These are phyloP conservation scores for Aureobasidium sp. DNA, from an alignment of 2,329 filamentous ascomycete genomes.

Conservation along the genomic window DNA sequence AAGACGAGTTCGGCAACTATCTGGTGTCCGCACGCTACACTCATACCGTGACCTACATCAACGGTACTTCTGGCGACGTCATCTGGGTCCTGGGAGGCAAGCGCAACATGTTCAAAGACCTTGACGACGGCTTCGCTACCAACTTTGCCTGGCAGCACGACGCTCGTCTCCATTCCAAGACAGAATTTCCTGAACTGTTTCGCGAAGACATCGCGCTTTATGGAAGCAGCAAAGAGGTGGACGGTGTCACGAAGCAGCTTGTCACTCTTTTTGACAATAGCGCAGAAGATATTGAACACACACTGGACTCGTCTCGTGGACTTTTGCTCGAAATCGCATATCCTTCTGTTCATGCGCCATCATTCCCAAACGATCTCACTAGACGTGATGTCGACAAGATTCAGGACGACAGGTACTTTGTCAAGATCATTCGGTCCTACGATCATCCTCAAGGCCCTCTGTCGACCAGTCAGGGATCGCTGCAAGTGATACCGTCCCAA, in stretches of 20 bases:
- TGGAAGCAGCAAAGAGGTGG: not conserved
- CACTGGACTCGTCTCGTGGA: conserved; percentile 26
- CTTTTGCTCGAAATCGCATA: conserved; percentile 29
- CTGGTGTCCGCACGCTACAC: conserved; percentile 48
- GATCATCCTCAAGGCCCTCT: conserved; percentile 22
- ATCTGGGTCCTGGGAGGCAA: conserved; percentile 44
- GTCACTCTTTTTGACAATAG: conserved; percentile 42
- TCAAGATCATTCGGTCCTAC: conserved; percentile 26
- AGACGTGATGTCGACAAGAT: not conserved
- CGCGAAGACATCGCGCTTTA: not conserved
- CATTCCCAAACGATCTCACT: not conserved
- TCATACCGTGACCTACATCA: conserved; percentile 43
- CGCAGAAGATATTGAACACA: conserved; percentile 31
- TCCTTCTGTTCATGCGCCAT: conserved; percentile 17
- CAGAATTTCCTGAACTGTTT: conserved; percentile 34
- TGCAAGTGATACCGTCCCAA: conserved; percentile 20
- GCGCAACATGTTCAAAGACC: conserved; percentile 25
- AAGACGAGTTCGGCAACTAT: conserved; percentile 45
- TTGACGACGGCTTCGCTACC: conserved; percentile 22
- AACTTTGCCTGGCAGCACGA: conserved; percentile 46
- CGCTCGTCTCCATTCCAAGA: conserved; percentile 38
- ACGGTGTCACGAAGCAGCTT: conserved; percentile 20
- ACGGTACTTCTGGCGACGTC: conserved; percentile 40
- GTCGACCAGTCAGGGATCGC: conserved; percentile 23
- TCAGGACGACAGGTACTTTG: conserved; percentile 20